phyloP scores from a whole-genome alignment of 2,329 filamentous ascomycete genomes.

The Ophidiomyces ophidiicola region DNA sequence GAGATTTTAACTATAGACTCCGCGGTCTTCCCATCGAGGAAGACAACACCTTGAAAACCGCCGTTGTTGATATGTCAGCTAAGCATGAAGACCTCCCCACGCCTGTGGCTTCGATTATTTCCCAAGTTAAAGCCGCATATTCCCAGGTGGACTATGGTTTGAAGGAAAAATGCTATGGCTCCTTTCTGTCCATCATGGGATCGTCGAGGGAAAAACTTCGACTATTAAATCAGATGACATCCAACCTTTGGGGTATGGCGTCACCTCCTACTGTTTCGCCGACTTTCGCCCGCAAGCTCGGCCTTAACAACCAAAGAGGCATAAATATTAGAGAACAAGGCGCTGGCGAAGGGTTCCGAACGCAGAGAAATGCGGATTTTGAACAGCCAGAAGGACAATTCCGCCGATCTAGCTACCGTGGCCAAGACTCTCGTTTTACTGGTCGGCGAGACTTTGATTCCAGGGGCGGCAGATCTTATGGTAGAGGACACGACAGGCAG shows the following conservation, averaged over 20 bases:
- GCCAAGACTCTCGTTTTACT: background rate
- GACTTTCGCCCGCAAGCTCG: background rate
- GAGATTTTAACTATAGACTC: conserved; percentile 38
- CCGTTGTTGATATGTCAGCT: conserved; percentile 3
- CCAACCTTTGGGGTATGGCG: conserved; percentile 3
- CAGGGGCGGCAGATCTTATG: background rate
- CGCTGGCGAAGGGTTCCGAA: too few relatives aligned
- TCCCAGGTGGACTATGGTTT: conserved; percentile 19
- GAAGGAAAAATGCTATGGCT: conserved; percentile 43
- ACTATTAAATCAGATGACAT: conserved; percentile 3
- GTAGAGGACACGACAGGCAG: background rate
- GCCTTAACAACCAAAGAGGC: background rate
- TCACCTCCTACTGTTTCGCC: conserved; percentile 1
- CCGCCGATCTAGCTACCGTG: too few relatives aligned
- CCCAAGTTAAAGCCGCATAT: conserved; percentile 29
- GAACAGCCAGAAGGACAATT: too few relatives aligned
- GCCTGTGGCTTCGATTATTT: conserved; percentile 12
- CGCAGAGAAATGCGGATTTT: too few relatives aligned
- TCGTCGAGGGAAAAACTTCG: conserved; percentile 2
- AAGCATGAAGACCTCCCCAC: background rate
- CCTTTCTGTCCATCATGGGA: conserved; percentile 34
- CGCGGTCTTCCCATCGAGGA: conserved; percentile 44
- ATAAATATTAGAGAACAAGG: background rate
- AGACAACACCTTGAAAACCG: conserved; percentile 24
- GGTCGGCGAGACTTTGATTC: background rate